Evolutionary conservation across 2,329 filamentous ascomycete genomes (phyloP), one percentile per base, ranked within the genome.

Genomic region (Phialophora chinensis): DNA sequence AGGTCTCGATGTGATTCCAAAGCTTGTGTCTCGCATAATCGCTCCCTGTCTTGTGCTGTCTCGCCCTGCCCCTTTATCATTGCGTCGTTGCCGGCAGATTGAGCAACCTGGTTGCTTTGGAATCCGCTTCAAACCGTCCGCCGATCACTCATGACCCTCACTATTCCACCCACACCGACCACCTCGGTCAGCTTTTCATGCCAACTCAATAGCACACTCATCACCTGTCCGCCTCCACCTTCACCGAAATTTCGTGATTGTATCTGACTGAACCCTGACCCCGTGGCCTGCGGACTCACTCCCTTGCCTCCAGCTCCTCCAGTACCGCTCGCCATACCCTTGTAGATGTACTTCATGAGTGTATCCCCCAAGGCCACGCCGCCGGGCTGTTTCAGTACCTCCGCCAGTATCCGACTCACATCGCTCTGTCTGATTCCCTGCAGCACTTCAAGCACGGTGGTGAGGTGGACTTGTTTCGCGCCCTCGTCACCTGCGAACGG

Each of bases 121-220:
- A 52, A 23, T 20, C 3, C 49, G 23, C 14, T 72, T 83, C 82
- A 96, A 73, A 96, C 94, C 74, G 91, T 95, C 76, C 95, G 89
- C 83, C 94, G 91, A 83, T 99, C 95, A 50, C 92, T 95, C 93
- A 99, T 97, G 72, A 92, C 92, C 74, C 95, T 88, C 69, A 93
- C 91, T 80, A 99, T 95, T 78, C 91, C 97, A 53, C 95, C 95
- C 72, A 93, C 84, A 27, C 95, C 95, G 44, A 93, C 92, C 75
- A 97, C 89, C 75, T 99, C 95, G 4, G 98, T 92, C 69, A 97
- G 87, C 86, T 97, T 99, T 84, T 99, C 95, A 77, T 99, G 95
- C 95, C 95, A 99, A 80, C 93, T 97, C 72, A 99, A 83, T 77
- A 99, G 79, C 60, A 99, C 95, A 77, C 95, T 98, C 95, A 98